phyloP scores from a whole-genome alignment of 139 green algal species.

The Chlorella sp. region DNA sequence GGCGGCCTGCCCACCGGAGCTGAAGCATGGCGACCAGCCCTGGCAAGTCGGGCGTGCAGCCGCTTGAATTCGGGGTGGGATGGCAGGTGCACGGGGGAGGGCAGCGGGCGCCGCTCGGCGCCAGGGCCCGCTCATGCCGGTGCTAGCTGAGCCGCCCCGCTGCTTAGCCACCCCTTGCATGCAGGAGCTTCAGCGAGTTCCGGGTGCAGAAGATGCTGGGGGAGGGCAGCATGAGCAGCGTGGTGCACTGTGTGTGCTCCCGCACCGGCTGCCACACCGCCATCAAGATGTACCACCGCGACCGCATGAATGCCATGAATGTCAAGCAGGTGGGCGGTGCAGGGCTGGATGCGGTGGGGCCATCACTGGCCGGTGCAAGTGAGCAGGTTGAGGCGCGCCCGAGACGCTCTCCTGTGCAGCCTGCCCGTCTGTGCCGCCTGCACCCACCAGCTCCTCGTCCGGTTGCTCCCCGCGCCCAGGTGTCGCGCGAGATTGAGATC shows the following conservation, averaged over 20 bases:
- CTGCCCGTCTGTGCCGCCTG: no score
- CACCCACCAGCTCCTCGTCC: no score
- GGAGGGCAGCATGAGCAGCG: conserved; percentile 40
- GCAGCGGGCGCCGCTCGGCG: background rate
- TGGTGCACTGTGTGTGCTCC: conserved; percentile 56
- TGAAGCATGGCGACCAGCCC: conserved; percentile 21
- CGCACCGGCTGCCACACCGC: conserved; percentile 55
- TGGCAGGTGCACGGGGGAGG: background rate
- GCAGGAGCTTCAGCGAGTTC: conserved; percentile 38
- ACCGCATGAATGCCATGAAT: conserved; percentile 72
- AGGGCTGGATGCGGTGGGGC: no score
- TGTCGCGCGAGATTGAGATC: conserved; percentile 80
- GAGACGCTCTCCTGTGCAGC: no score
- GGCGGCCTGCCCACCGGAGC: conserved; percentile 18
- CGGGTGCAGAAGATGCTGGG: conserved; percentile 32
- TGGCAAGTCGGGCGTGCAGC: conserved; percentile 12
- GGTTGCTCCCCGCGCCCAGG: conserved; percentile 45
- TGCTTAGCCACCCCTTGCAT: no score
- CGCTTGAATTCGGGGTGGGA: background rate
- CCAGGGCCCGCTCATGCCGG: background rate
- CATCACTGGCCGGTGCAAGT: no score
- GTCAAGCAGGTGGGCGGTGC: conserved; percentile 28
- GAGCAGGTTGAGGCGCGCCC: no score
- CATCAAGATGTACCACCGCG: conserved; percentile 83
- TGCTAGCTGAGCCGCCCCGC: no score